phyloP scores from a whole-genome alignment of 352 stramenopile species.

The Phytophthora cryptogea region DNA sequence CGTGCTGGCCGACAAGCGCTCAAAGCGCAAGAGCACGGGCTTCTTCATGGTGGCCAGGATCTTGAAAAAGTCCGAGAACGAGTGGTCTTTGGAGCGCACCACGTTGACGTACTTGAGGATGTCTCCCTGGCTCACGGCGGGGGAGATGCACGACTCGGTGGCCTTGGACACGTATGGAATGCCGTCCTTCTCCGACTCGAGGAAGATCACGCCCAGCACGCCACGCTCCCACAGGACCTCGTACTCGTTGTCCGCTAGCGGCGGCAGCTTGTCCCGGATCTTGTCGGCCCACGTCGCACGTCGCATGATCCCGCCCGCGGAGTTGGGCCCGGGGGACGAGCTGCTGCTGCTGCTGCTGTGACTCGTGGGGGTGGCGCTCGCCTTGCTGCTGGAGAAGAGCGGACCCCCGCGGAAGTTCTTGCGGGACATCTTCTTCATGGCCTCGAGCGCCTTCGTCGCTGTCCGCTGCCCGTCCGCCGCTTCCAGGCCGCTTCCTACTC shows the following conservation, averaged over 20 bases:
- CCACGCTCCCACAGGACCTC: slow-evolving; percentile 88
- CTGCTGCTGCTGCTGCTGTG: slow-evolving; percentile 13
- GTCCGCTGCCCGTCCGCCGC: background rate
- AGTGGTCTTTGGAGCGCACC: slow-evolving; percentile 85
- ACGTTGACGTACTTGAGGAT: slow-evolving; percentile 88
- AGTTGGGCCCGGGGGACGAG: slow-evolving; percentile 17
- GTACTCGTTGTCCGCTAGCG: slow-evolving; percentile 82
- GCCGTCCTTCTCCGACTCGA: slow-evolving; percentile 84
- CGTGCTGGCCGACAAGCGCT: slow-evolving; percentile 54
- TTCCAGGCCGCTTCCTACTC: background rate
- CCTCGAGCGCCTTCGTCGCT: slow-evolving; percentile 27
- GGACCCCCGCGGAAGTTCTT: slow-evolving; percentile 66
- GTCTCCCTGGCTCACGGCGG: slow-evolving; percentile 67
- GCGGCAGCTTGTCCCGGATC: slow-evolving; percentile 77
- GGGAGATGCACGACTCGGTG: slow-evolving; percentile 86
- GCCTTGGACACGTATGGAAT: slow-evolving; percentile 88
- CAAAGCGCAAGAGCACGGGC: slow-evolving; percentile 83
- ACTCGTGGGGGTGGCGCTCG: background rate
- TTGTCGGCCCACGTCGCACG: slow-evolving; percentile 78
- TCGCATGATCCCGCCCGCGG: slow-evolving; percentile 19
- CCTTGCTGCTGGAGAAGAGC: slow-evolving; percentile 43
- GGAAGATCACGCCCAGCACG: slow-evolving; percentile 86
- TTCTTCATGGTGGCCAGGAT: slow-evolving; percentile 91
- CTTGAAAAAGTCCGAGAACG: slow-evolving; percentile 91
- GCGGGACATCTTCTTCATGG: slow-evolving; percentile 74